Conservation (phyloP, 2,329 filamentous ascomycete genomes). For the Chrysoporthe cubensis region DNA sequence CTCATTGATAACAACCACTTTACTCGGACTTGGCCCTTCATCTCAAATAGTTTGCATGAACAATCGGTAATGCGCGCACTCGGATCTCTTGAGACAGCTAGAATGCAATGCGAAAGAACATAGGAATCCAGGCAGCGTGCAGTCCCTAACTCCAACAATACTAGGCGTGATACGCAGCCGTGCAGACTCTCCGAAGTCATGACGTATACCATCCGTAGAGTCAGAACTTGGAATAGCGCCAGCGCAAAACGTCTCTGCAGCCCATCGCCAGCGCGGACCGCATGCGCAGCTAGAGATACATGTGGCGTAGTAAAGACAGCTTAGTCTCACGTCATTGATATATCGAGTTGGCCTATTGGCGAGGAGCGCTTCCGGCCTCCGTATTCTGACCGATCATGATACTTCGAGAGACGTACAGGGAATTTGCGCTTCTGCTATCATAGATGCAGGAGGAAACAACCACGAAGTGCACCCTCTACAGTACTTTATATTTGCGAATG, state of each 20-base stretch:
- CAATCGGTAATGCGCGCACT: not conserved
- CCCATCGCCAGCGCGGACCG: not conserved
- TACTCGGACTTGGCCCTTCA: not conserved
- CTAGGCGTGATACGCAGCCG: not conserved
- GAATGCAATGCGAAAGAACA: too few species aligned
- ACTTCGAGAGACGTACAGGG: not conserved
- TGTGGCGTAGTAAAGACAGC: not conserved
- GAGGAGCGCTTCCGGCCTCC: not conserved
- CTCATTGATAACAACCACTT: not conserved
- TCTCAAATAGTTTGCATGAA: not conserved
- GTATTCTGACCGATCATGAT: not conserved
- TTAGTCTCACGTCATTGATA: conserved; percentile 19
- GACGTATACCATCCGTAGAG: not conserved
- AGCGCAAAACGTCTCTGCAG: not conserved
- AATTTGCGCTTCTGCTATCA: not conserved
- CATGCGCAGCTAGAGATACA: not conserved
- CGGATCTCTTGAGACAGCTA: not conserved
- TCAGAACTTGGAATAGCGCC: not conserved
- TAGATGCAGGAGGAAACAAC: not conserved
- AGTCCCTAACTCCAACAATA: conserved; percentile 1
- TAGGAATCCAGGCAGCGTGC: not conserved
- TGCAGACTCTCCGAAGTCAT: not conserved
- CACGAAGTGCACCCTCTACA: not conserved
- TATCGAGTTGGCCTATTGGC: not conserved
- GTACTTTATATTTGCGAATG: not conserved